phyloP scores from a whole-genome alignment of 345 rosid genomes.

The Dovyalis caffra region DNA sequence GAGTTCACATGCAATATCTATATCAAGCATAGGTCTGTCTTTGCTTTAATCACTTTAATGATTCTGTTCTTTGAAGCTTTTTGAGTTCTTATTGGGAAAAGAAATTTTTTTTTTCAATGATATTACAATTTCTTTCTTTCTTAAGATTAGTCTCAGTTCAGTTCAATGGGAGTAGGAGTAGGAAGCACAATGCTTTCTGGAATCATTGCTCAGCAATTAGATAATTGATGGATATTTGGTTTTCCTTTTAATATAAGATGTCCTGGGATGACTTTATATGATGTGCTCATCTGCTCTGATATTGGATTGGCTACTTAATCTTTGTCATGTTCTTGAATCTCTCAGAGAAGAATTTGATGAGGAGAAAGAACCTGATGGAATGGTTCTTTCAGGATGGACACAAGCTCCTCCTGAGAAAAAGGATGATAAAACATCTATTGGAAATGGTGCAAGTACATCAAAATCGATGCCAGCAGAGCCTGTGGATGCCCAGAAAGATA shows the following conservation, averaged over 20 bases:
- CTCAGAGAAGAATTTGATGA: slow-evolving; percentile 86
- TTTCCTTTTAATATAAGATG: not conserved
- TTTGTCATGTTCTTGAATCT: not conserved
- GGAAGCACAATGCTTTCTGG: not conserved
- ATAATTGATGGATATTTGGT: not conserved
- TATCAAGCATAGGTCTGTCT: slow-evolving; percentile 81
- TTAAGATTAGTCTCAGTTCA: not conserved
- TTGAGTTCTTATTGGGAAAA: not conserved
- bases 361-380: slow-evolving; percentile 96
- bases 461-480: slow-evolving; percentile 31
- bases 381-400: slow-evolving; percentile 92
- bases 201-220: not conserved
- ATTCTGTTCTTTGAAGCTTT: not conserved
- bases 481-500: slow-evolving; percentile 16
- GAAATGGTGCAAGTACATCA: slow-evolving; percentile 58
- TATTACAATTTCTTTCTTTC: not conserved
- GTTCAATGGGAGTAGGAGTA: not conserved
- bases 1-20: slow-evolving; percentile 80
- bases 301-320: slow-evolving; percentile 1
- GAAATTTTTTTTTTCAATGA: not conserved
- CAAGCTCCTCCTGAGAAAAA: slow-evolving; percentile 45
- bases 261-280: not conserved
- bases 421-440: slow-evolving; percentile 36
- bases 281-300: not conserved
- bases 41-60: not conserved